Base-by-base conservation (phyloP, 352 stramenopile genomes). In the Globisporangium alternatum region DNA sequence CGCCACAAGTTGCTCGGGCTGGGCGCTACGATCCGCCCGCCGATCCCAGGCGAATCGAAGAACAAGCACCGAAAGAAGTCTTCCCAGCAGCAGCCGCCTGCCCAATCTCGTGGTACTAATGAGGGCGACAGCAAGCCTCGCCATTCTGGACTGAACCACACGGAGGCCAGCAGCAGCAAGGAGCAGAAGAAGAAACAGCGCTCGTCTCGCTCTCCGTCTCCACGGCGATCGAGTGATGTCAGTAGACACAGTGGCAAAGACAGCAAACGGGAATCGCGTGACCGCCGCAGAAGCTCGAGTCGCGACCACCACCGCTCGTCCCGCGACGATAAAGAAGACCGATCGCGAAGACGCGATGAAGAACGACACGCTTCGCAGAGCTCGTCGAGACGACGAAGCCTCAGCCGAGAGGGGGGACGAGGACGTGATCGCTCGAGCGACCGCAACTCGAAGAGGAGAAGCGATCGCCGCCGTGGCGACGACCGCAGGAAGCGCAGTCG, bases 1-100 rank as follows among this genome's bases (percentile, higher is more conserved):
- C 79, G 96, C 37, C 92, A 97, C 13, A 92, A 97, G 67, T 64
- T 97, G 45, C 81, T 99, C 13, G 96, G 96, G 22, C 72, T 99
- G 19, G 95, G 96, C 10, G 96, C 96, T 0, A 97, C 84, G 13
- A 92, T 95, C 25, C 70, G 80, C 31, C 83, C 84, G 19, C 67
- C 66, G 25, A 33, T 87, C 41, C 67, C 80, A 12, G 77, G 74
- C 5, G 77, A 87, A 25, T 62, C 61, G 4, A 77, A 80, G 54
- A 88, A 82, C 60, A 76, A 74, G 54, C 60, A 62, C 56, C 69
- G 33, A 53, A 74, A 76, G 66, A 72, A 74, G 28, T 19, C 6
- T 9, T 19, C 28, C 10, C 22, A 44, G n/a, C 31, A 21, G 35
- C 15, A 30, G 43, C 47, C 43, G 43, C 19, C 44, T 49, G 44